These are phyloP conservation scores for Solanum chacoense DNA, from an alignment of 305 asterid genomes.

Conservation along the genomic window DNA sequence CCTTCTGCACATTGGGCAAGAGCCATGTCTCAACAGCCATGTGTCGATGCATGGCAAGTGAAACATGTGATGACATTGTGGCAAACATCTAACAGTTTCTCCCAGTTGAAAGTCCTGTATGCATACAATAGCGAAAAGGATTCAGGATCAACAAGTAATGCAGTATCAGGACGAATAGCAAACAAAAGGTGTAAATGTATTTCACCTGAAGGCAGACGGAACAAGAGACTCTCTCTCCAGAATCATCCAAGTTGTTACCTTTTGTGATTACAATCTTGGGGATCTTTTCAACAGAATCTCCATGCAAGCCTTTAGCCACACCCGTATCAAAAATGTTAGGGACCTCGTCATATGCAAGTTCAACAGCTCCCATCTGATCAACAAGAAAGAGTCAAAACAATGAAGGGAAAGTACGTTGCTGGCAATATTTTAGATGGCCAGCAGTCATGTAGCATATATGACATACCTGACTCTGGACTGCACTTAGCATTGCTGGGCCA, in stretches of 20 bases:
- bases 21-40: slow-evolving; percentile 93
- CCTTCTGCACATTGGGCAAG: slow-evolving; percentile 97
- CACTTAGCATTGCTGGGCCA: slow-evolving; percentile 99
- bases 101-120: slow-evolving; percentile 78
- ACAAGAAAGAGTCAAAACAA: neutral
- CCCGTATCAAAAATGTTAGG: slow-evolving; percentile 83
- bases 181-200: neutral
- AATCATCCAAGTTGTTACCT: slow-evolving; percentile 48
- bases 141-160: neutral
- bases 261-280: slow-evolving; percentile 57
- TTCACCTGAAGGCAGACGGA: slow-evolving; percentile 96
- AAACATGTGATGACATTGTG: slow-evolving; percentile 86
- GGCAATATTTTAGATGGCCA: neutral
- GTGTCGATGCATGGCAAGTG: slow-evolving; percentile 92
- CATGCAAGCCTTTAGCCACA: slow-evolving; percentile 76
- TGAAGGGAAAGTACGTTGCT: neutral
- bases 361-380: slow-evolving; percentile 88
- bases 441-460: neutral
- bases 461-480: slow-evolving; percentile 90
- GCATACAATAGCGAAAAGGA: neutral
- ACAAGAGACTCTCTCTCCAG: slow-evolving; percentile 78
- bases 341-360: slow-evolving; percentile 59
- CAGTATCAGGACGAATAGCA: neutral
- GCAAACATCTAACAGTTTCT: slow-evolving; percentile 82
- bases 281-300: slow-evolving; percentile 74